phyloP scores from a whole-genome alignment of 2,329 filamentous ascomycete genomes.

The Ascochyta viciae-villosae region DNA sequence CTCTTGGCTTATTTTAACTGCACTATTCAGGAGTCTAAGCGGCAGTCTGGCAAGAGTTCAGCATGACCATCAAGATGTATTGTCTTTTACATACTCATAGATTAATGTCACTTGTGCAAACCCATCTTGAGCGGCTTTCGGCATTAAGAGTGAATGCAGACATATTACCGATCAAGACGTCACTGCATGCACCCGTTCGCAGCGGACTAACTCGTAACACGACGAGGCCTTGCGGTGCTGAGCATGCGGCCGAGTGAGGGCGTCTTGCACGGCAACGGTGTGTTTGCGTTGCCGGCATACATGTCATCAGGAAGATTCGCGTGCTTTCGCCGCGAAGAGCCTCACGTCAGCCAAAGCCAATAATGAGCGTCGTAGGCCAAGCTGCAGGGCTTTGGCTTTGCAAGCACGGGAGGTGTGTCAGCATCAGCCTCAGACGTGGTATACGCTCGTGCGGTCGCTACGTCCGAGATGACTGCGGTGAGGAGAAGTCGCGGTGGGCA shows the following conservation, averaged over 20 bases:
- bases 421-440: constrained; percentile 10
- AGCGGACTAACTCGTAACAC: not conserved
- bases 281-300: not conserved
- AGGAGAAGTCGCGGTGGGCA: not conserved
- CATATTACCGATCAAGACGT: not conserved
- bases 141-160: too few relatives aligned
- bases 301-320: not conserved
- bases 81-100: too few relatives aligned
- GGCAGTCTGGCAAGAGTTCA: too few relatives aligned
- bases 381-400: constrained; percentile 1
- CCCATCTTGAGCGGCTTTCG: too few relatives aligned
- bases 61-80: too few relatives aligned
- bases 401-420: constrained; percentile 4
- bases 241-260: not conserved
- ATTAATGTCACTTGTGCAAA: too few relatives aligned
- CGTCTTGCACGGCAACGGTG: not conserved
- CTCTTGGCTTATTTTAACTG: too few relatives aligned
- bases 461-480: constrained; percentile 9
- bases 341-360: constrained; percentile 11
- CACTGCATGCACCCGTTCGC: not conserved
- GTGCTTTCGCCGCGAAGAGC: not conserved
- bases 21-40: too few relatives aligned
- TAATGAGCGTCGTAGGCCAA: constrained; percentile 2
- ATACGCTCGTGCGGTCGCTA: constrained; percentile 1
- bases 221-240: not conserved